These are phyloP conservation scores for Scutellaria galericulata DNA, from an alignment of 257 asterid genomes.

Conservation along the genomic window DNA sequence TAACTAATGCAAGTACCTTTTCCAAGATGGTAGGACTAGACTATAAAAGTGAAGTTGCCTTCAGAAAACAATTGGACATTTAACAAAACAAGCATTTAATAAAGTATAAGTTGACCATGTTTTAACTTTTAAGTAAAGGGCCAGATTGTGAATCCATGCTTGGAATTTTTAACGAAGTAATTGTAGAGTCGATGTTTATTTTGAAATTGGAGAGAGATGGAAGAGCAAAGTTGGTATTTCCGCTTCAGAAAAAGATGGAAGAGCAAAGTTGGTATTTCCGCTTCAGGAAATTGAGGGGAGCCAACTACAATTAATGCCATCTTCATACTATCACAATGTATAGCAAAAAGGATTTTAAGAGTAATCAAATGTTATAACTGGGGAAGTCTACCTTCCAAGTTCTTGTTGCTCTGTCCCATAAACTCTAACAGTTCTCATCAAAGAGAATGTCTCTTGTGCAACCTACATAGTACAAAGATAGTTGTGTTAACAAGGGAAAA, in stretches of 20 bases:
- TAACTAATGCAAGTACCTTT: not conserved
- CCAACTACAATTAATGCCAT: not conserved
- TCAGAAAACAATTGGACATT: not conserved
- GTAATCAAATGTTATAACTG: conserved; percentile 6
- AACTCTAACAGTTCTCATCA: conserved; percentile 92
- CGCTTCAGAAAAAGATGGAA: not conserved
- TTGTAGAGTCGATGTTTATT: not conserved
- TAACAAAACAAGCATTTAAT: not conserved
- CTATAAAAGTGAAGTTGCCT: not conserved
- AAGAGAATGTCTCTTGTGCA: conserved; percentile 91
- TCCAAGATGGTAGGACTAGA: not conserved
- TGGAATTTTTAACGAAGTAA: not conserved
- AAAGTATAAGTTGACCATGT: not conserved
- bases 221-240: not conserved
- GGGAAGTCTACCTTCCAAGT: conserved; percentile 62
- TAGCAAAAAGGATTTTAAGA: conserved; percentile 10
- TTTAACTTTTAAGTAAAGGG: not conserved
- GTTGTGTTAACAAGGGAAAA: conserved; percentile 23
- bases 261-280: not conserved
- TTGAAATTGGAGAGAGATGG: not conserved
- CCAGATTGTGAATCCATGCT: not conserved
- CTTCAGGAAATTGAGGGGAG: not conserved
- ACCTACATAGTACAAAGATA: conserved; percentile 55
- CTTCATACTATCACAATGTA: not conserved
- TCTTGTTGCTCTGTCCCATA: conserved; percentile 93